Evolutionary conservation across 192 early-diverging fungal genomes (phyloP).

Genomic region (Backusella australiensis): DNA sequence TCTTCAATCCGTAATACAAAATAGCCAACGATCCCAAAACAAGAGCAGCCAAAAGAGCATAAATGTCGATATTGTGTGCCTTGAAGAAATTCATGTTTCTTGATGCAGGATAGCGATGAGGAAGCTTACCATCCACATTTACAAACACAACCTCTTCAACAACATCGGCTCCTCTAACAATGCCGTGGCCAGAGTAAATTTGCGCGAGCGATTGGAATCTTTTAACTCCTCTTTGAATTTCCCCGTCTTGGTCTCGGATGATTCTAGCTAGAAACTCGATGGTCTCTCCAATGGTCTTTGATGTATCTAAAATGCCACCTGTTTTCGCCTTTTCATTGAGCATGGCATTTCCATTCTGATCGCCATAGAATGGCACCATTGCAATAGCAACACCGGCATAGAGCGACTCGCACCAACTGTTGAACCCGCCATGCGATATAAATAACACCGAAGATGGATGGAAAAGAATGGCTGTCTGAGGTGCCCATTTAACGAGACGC

Average conservation of each 20-base stretch:
- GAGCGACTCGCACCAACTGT: constrained; percentile 28
- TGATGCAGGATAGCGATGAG: constrained; percentile 17
- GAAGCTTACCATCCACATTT: neutral
- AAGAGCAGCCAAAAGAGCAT: neutral
- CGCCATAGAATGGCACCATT: constrained; percentile 29
- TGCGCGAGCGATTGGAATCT: constrained; percentile 4
- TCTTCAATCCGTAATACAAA: neutral
- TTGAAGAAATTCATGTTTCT: constrained; percentile 21
- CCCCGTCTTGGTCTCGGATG: neutral
- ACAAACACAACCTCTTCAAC: constrained; percentile 26
- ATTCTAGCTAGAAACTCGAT: neutral
- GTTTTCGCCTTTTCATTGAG: neutral
- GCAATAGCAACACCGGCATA: constrained; percentile 26
- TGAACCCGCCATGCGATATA: constrained; percentile 28
- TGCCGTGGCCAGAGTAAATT: constrained; percentile 8
- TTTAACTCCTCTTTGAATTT: neutral
- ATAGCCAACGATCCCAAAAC: neutral
- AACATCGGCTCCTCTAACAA: constrained; percentile 11
- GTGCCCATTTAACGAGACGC: constrained; percentile 15
- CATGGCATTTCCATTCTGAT: constrained; percentile 20
- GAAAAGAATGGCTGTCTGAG: constrained; percentile 30
- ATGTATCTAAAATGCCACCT: neutral
- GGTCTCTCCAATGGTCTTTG: neutral
- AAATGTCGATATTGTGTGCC: constrained; percentile 19
- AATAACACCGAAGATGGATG: constrained; percentile 27